A percentile compares a stretch with the other conserved stretches of the same genome.
Conservation (phyloP, 2,329 filamentous ascomycete genomes). For the Paradendryphiella salina region DNA sequence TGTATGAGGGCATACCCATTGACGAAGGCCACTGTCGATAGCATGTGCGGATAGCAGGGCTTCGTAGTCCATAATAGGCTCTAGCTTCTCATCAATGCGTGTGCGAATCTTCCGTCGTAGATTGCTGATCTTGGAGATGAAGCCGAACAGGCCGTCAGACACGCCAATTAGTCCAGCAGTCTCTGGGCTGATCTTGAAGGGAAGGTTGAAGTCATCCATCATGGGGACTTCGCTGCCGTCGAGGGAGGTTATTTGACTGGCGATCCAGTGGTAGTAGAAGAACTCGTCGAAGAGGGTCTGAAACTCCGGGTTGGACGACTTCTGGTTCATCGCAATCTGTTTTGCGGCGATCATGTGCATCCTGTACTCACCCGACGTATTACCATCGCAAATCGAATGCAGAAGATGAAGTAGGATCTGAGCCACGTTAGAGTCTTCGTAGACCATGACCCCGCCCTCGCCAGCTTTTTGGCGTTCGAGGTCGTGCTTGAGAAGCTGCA, state of each 20-base stretch:
- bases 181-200: conserved; percentile 59
- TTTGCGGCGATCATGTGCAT: conserved; percentile 77
- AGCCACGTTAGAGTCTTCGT: conserved; percentile 63
- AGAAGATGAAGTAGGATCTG: conserved; percentile 63
- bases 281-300: conserved; percentile 73
- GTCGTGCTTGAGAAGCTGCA: conserved; percentile 57
- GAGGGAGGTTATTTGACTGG: conserved; percentile 60
- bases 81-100: conserved; percentile 63
- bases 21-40: conserved; percentile 73
- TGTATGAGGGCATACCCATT: conserved; percentile 68
- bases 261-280: conserved; percentile 78
- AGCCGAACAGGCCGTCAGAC: conserved; percentile 77
- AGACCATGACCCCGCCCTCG: conserved; percentile 42
- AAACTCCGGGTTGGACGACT: conserved; percentile 67
- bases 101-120: conserved; percentile 74
- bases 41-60: conserved; percentile 72
- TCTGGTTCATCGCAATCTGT: conserved; percentile 64
- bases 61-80: conserved; percentile 73
- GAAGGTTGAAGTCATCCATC: conserved; percentile 57
- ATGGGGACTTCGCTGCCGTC: conserved; percentile 58
- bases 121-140: conserved; percentile 76
- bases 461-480: conserved; percentile 46
- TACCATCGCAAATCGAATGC: conserved; percentile 64
- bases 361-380: conserved; percentile 71
- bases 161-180: conserved; percentile 73